Base-by-base conservation (phyloP, 345 rosid genomes). In the Sisymbrium altissimum region DNA sequence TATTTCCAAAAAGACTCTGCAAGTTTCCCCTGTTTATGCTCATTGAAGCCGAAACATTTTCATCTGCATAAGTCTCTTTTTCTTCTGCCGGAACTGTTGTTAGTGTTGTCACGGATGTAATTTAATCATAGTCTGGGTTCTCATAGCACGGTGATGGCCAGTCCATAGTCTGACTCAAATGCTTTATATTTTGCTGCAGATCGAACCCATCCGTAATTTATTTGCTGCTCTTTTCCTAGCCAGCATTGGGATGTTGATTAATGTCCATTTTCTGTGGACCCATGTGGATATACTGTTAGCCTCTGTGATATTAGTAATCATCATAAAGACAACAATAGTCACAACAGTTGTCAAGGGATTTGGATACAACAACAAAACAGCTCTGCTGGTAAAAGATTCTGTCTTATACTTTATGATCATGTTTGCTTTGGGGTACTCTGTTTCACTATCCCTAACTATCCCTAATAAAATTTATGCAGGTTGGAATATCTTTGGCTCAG, bases 141-240 rank as follows among this genome's bases (percentile, higher is more conserved):
- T 50, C 27, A 58, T 54, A 18, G 9, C 5, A 9, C 12, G 6
- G 33, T 50, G 64, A 59, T 1, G 49, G 38, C 25, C 10, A 62
- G 29, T 66, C 30, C 36, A 40, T 55, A 9, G 45, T 64, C 66
- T 76, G 1, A 70, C 61, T 64, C n/a, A 27, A 29, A 27, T 61
- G 35, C 66, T 63, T 50, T 32, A 32, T 57, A 6, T 66, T 41
- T 61, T 55, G 59, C 67, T 68, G 83, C 75, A 89, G 93, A 85
- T 92, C 58, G 97, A 89, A 81, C 97, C 97, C 65, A 85, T 91
- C 76, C 96, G 96, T 55, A 91, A 91, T 61, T 79, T 91, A 72
- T 91, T 91, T 85, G 96, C 97, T 73, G 96, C 97, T 52, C 90
- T 91, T 57, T 91, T 91, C 86, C 88, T 91, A 71, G 87, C 97